Evolutionary conservation across 1,284 basidiomycete genomes (phyloP), one percentile per base, ranked within the genome.

Genomic region (Moesziomyces antarcticus): DNA sequence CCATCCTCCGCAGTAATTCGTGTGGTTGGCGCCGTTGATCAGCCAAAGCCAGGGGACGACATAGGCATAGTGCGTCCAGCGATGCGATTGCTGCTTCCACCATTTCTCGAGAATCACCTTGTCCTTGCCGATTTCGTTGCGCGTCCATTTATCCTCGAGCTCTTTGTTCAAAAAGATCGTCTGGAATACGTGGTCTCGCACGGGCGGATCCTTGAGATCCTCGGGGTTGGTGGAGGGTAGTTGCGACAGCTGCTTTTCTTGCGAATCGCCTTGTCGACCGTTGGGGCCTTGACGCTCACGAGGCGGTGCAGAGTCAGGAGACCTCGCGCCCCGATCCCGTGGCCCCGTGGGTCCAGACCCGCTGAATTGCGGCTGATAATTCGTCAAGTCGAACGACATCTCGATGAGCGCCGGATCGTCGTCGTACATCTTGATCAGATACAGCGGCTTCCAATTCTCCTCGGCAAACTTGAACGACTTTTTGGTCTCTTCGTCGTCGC

Each of bases 61-160:
- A 30, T 56, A 77, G 9, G 86, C 87, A 72, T 89, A 89, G 80
- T 89, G 88, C 10, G 88, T 87, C 87, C 88, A 89, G 10, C 88
- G 85, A 76, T 89, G 88, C 51, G 86, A 87, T 76, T 88, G 88
- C 76, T 89, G 88, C 79, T 89, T 89, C 89, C 88, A 89, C 88
- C 88, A 88, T 77, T 88, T 89, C 75, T 88, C 86, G 64, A 85
- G 73, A 47, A 89, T 88, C 56, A 87, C 85, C 79, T 88, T 87
- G 49, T 87, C 85, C 35, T 85, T 80, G 11, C 83, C 73, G 59
- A 90, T 89, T 54, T 89, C 88, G 45, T 84, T 83, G 63, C 86
- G 86, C 3, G 88, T 88, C 89, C 89, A 90, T 41, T 87, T 81
- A 3, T 87, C 55, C 46, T 85, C 82, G 40, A 85, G 86, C 25